Evolutionary conservation across 2,329 filamentous ascomycete species (phyloP).

Genomic region (Trichoderma sp.): DNA sequence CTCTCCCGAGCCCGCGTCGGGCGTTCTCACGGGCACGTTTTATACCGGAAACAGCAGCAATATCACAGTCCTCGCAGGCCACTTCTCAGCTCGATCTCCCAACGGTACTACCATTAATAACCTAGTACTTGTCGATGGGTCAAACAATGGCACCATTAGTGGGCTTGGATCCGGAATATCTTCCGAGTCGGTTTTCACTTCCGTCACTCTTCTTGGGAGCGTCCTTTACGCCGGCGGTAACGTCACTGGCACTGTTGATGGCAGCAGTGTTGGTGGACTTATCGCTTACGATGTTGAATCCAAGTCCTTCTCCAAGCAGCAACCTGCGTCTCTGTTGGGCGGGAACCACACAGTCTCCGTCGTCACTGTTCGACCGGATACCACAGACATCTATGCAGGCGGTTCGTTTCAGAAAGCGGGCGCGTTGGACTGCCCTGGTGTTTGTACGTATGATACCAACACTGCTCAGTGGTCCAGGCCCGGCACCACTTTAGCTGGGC

Average conservation of each 20-base stretch:
- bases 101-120: conserved; percentile 76
- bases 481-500: conserved; percentile 70
- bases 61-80: conserved; percentile 83
- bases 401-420: conserved; percentile 84
- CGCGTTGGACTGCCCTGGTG: conserved; percentile 74
- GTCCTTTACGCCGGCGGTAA: conserved; percentile 81
- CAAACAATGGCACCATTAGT: conserved; percentile 62
- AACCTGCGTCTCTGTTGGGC: conserved; percentile 69
- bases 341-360: conserved; percentile 71
- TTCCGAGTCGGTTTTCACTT: conserved; percentile 71
- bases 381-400: conserved; percentile 78
- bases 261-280: conserved; percentile 67
- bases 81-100: conserved; percentile 69
- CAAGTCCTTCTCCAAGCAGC: conserved; percentile 67
- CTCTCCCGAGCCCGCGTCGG: conserved; percentile 51
- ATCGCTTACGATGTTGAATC: conserved; percentile 75
- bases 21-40: conserved; percentile 78
- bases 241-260: conserved; percentile 69
- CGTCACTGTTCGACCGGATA: conserved; percentile 71
- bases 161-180: conserved; percentile 70
- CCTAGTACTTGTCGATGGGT: conserved; percentile 77
- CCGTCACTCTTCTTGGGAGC: conserved; percentile 67
- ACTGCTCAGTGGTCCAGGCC: conserved; percentile 78
- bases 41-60: conserved; percentile 71
- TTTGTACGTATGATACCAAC: conserved; percentile 77